phyloP scores from a whole-genome alignment of 2,329 filamentous ascomycete genomes.

The Aspergillus ochraceus region DNA sequence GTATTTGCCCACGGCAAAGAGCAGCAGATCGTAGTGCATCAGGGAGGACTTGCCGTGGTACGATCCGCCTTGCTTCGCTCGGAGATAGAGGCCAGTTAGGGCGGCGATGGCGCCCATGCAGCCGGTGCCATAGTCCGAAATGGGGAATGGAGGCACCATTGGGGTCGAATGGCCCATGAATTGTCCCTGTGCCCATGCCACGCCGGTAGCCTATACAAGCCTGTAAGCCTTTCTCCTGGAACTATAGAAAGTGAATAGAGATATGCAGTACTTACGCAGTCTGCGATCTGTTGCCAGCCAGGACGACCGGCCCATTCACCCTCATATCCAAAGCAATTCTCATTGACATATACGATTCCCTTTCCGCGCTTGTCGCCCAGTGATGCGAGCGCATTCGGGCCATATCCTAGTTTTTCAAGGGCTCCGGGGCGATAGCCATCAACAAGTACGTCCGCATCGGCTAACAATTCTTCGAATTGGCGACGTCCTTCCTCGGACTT shows the following conservation, averaged over 20 bases:
- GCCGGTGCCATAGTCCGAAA: slow-evolving; percentile 67
- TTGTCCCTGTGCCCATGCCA: slow-evolving; percentile 44
- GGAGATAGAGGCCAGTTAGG: slow-evolving; percentile 61
- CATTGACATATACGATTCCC: slow-evolving; percentile 67
- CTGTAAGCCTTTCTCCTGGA: background rate
- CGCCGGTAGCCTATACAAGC: slow-evolving; percentile 38
- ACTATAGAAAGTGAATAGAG: background rate
- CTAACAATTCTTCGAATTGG: slow-evolving; percentile 60
- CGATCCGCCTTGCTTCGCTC: slow-evolving; percentile 64
- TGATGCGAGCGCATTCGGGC: slow-evolving; percentile 54
- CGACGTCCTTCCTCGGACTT: slow-evolving; percentile 55
- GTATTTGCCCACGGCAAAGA: slow-evolving; percentile 62
- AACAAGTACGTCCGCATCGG: slow-evolving; percentile 64
- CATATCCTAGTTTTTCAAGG: slow-evolving; percentile 64
- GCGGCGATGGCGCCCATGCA: slow-evolving; percentile 70
- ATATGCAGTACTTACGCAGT: slow-evolving; percentile 53
- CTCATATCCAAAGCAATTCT: slow-evolving; percentile 69
- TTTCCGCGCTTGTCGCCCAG: slow-evolving; percentile 57
- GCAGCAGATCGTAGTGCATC: slow-evolving; percentile 67
- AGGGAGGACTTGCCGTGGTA: slow-evolving; percentile 66
- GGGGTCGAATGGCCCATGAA: slow-evolving; percentile 43
- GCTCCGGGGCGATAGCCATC: slow-evolving; percentile 70
- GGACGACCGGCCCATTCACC: slow-evolving; percentile 63
- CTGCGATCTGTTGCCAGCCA: slow-evolving; percentile 72
- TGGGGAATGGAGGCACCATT: slow-evolving; percentile 52